Percentiles rank a stretch among this genome's conserved stretches.
These are phyloP conservation scores for Pistacia integerrima DNA, from an alignment of 345 rosid genomes.

Conservation along the genomic window DNA sequence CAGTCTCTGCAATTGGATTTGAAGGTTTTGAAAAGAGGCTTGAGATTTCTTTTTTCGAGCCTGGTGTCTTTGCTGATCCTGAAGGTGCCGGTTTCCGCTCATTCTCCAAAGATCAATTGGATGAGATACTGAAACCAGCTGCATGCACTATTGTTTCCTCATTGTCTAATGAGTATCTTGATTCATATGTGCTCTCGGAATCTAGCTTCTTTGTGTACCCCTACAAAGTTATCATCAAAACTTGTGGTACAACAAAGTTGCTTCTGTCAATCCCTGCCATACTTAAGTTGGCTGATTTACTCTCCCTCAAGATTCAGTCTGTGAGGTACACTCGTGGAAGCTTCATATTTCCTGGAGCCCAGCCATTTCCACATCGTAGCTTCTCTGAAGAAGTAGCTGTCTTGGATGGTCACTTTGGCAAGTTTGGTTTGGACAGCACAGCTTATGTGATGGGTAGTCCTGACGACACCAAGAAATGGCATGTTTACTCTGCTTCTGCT, in stretches of 20 bases:
- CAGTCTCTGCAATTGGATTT: slow-evolving; percentile 81
- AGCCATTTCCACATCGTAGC: slow-evolving; percentile 80
- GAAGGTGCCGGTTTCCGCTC: slow-evolving; percentile 67
- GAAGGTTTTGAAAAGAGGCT: slow-evolving; percentile 98
- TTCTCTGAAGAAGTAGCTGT: slow-evolving; percentile 88
- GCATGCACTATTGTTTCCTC: slow-evolving; percentile 90
- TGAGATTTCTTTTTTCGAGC: slow-evolving; percentile 70
- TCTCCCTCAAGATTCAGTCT: slow-evolving; percentile 60
- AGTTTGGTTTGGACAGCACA: slow-evolving; percentile 57
- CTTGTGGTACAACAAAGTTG: slow-evolving; percentile 94
- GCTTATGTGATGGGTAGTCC: slow-evolving; percentile 77
- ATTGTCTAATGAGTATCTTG: slow-evolving; percentile 69
- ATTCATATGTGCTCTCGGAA: slow-evolving; percentile 95
- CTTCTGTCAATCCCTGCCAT: slow-evolving; percentile 91
- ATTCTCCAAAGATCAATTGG: slow-evolving; percentile 65
- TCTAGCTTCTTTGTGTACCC: slow-evolving; percentile 95
- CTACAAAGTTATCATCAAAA: slow-evolving; percentile 89
- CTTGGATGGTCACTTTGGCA: slow-evolving; percentile 62
- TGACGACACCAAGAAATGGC: slow-evolving; percentile 74
- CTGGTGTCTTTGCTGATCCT: slow-evolving; percentile 70
- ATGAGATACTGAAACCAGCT: slow-evolving; percentile 77
- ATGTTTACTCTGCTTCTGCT: slow-evolving; percentile 81
- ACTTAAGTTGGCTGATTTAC: slow-evolving; percentile 67
- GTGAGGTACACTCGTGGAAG: slow-evolving; percentile 91
- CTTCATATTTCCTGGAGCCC: slow-evolving; percentile 83